Conservation (phyloP, 257 asterid species). For the Solanum paucissectum region DNA sequence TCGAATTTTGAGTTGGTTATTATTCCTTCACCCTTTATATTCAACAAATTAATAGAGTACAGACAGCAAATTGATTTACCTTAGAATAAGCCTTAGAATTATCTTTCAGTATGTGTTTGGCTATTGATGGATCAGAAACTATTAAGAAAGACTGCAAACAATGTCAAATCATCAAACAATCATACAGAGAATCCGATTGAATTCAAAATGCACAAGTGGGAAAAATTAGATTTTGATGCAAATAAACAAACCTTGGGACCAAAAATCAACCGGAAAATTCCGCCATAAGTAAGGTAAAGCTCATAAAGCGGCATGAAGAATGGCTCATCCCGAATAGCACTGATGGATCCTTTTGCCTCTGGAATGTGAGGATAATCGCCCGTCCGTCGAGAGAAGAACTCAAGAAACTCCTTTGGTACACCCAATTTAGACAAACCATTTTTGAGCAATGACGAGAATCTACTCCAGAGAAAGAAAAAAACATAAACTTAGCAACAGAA, state of each 20-base stretch:
- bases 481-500: background rate
- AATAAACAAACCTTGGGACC: conserved; percentile 79
- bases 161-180: conserved; percentile 11
- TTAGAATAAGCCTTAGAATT: conserved; percentile 84
- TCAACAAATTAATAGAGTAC: background rate
- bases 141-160: conserved; percentile 77
- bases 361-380: conserved; percentile 55
- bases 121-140: conserved; percentile 83
- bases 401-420: conserved; percentile 50
- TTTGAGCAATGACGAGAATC: conserved; percentile 53
- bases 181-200: background rate
- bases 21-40: background rate
- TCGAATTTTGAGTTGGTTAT: background rate
- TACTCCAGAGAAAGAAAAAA: conserved; percentile 13
- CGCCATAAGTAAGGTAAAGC: conserved; percentile 82
- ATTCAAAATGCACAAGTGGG: background rate
- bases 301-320: conserved; percentile 82
- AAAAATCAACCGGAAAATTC: conserved; percentile 72
- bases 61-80: conserved; percentile 29
- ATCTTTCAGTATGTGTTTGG: conserved; percentile 79
- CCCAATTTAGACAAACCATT: conserved; percentile 57
- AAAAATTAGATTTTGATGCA: background rate
- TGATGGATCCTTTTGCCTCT: conserved; percentile 75
- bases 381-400: conserved; percentile 32
- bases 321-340: conserved; percentile 56